Evolutionary conservation across 345 rosid genomes (phyloP).

Genomic region (Lumnitzera littorea): DNA sequence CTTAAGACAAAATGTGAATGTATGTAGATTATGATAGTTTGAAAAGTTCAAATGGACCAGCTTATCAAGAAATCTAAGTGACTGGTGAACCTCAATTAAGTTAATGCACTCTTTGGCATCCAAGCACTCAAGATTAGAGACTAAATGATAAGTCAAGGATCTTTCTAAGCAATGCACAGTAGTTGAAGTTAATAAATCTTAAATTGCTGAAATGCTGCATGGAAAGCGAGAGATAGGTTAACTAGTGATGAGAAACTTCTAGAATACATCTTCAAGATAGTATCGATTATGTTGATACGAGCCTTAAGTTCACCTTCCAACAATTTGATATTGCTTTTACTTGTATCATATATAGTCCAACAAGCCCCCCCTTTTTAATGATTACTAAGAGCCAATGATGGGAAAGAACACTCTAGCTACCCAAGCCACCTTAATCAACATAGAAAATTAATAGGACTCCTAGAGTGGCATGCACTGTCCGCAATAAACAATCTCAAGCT

Average conservation of each 20-base stretch:
- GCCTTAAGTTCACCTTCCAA: not conserved
- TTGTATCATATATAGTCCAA: not conserved
- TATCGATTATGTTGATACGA: not conserved
- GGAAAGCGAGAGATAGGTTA: too few relatives aligned
- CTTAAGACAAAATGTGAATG: not conserved
- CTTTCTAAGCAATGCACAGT: not conserved
- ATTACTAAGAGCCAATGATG: not conserved
- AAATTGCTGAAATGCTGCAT: not conserved
- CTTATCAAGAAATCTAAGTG: not conserved
- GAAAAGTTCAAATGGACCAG: not conserved
- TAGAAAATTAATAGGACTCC: not conserved
- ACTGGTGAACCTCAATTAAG: constrained; percentile 6
- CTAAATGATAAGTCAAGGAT: constrained; percentile 1
- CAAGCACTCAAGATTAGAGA: constrained; percentile 8
- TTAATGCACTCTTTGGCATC: not conserved
- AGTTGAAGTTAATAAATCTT: not conserved
- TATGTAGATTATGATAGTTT: not conserved
- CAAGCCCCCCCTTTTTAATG: not conserved
- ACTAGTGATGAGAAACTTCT: too few relatives aligned
- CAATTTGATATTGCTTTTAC: not conserved
- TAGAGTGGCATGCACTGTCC: not conserved
- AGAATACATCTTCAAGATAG: too few relatives aligned
- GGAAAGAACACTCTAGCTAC: not conserved
- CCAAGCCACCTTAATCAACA: not conserved
- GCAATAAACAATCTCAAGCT: not conserved